These are phyloP conservation scores for Penicillium brasilianum DNA, from an alignment of 2,329 filamentous ascomycete genomes.

Conservation along the genomic window DNA sequence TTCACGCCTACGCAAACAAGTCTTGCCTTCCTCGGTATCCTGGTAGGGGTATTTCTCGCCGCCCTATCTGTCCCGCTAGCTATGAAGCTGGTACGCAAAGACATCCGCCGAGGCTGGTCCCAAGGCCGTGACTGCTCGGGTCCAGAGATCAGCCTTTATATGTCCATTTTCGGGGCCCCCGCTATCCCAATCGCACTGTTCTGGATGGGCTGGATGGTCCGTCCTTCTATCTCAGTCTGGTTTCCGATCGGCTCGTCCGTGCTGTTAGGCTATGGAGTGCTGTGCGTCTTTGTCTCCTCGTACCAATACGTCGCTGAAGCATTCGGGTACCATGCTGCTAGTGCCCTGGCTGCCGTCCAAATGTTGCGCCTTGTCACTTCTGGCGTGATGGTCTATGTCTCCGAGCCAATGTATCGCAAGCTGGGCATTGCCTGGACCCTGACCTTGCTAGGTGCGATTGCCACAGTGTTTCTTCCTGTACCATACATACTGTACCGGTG, in stretches of 20 bases:
- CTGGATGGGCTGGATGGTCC: background rate
- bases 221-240: background rate
- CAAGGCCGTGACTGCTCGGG: background rate
- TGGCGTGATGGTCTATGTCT: background rate
- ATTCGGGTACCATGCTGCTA: conserved; percentile 16
- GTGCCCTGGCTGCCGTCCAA: conserved; percentile 14
- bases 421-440: conserved; percentile 2
- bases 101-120: background rate
- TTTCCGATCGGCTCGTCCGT: conserved; percentile 6
- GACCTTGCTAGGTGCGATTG: conserved; percentile 3
- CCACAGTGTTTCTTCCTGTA: conserved; percentile 4
- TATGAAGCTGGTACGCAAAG: background rate
- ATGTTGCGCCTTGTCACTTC: conserved; percentile 13
- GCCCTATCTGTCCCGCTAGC: background rate
- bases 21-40: background rate
- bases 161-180: background rate
- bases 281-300: conserved; percentile 16
- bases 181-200: background rate
- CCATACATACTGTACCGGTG: conserved; percentile 2
- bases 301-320: conserved; percentile 19
- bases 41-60: background rate
- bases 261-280: conserved; percentile 11
- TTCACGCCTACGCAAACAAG: background rate
- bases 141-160: background rate
- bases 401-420: background rate